Base-by-base conservation (phyloP, 345 rosid species). In the Durio zibethinus region DNA sequence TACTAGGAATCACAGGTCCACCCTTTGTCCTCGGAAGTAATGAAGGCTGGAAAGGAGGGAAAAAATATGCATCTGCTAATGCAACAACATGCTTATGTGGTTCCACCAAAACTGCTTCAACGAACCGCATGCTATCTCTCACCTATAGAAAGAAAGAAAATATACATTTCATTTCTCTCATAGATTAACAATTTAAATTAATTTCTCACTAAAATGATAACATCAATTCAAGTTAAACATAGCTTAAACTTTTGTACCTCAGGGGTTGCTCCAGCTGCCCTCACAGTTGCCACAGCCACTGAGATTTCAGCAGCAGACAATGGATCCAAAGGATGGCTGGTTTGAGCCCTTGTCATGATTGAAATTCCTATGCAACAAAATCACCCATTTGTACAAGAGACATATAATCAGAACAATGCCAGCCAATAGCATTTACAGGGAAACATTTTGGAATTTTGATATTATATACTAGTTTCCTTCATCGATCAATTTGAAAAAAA, bases 21-120 rank as follows among this genome's bases (percentile, higher is more conserved):
- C 90, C 90, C 84, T 87, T 91, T 52, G 88, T 84, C 83, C 89
- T 88, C 20, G 87, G 92, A 81, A 91, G 88, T 79, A 91, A 80
- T 14, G 97, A 92, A 52, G 97, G 92, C 83, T 90, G 97, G 83
- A 90, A 92, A 68, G 97, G 97, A 63, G 97, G 94, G 80, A 92
- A 92, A 85, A 92, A 92, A 76, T 92, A 90, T 21, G 97, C 92
- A 81, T 92, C 94, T 4, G 94, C 97, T 82, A 92, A 74, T 31
- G 94, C 97, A 79, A 90, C 91, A 31, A 90, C 89, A 15, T 86
- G 87, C 83, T 92, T 92, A 56, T 81, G 89, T 25, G 97, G 97
- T 80, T 92, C 97, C 52, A 87, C 40, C 76, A 87, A 80, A 78
- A 77, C 92, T 29, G 88, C 94, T 79, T 92, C 97, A 77, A 92